These are phyloP conservation scores for Saitozyma podzolica DNA, from an alignment of 768 basidiomycete genomes.

Conservation along the genomic window DNA sequence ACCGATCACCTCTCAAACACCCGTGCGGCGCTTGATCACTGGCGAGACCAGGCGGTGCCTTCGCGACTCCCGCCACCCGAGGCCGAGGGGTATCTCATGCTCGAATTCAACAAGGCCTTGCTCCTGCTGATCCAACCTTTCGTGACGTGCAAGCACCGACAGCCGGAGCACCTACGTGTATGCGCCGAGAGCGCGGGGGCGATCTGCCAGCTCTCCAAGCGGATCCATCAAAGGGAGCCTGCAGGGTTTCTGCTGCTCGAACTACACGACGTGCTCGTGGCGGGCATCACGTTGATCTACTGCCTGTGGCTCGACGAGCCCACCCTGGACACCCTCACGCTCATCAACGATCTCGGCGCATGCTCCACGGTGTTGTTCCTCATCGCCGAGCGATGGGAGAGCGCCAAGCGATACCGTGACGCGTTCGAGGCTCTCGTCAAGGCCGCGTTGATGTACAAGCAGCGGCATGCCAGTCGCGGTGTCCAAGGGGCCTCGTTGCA, in stretches of 20 bases:
- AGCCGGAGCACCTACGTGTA: not conserved
- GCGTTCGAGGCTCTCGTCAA: slow-evolving; percentile 10
- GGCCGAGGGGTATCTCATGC: slow-evolving; percentile 1
- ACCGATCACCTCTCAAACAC: slow-evolving; percentile 5
- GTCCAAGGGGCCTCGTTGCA: not conserved
- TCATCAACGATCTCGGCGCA: slow-evolving; percentile 8
- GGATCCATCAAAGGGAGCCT: slow-evolving; percentile 7
- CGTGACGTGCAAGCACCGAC: not conserved
- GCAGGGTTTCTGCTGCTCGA: slow-evolving; percentile 13
- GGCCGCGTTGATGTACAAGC: slow-evolving; percentile 5
- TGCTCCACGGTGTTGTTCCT: slow-evolving; percentile 16
- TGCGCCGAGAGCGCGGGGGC: slow-evolving; percentile 9
- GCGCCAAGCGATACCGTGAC: slow-evolving; percentile 14
- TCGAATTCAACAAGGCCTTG: slow-evolving; percentile 9
- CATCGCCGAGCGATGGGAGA: slow-evolving; percentile 15
- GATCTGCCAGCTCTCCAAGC: slow-evolving; percentile 11
- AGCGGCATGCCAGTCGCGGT: not conserved
- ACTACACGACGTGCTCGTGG: slow-evolving; percentile 13
- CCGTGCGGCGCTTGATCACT: slow-evolving; percentile 7
- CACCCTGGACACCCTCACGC: not conserved
- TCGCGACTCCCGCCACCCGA: not conserved
- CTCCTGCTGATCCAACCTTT: slow-evolving; percentile 7
- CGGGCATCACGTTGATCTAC: slow-evolving; percentile 14
- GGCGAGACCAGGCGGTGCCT: not conserved
- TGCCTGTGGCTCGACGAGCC: slow-evolving; percentile 6